Base-by-base conservation (phyloP, 2,329 filamentous ascomycete species). In the Pseudogymnoascus sp. region DNA sequence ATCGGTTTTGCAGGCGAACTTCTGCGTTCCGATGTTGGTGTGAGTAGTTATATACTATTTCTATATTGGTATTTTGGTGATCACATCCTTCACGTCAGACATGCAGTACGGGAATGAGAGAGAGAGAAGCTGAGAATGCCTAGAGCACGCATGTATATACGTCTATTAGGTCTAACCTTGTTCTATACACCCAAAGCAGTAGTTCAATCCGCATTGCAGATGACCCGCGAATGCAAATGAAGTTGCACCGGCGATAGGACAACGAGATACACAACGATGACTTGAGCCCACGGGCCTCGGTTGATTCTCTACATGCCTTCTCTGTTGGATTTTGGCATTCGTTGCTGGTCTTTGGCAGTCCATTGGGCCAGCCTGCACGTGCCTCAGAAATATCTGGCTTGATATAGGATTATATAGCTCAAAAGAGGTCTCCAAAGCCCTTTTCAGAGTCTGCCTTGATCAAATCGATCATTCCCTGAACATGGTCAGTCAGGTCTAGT, bases 371-470 rank as follows among this genome's bases (percentile, higher is more conserved):
- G 19, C n/a, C 10, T 5, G 49, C 29, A 33, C n/a, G 11, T 55
- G 58, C 23, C 33, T 26, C 16, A 12, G 2, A 39, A 39, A 39
- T 26, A 38, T 26, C 5, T 60, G 12, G 19, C 19, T 60, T 39
- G 6, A 19, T 6, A 26, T 60, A 14, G 33, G 12, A 11, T 19
- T 33, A 45, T 33, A 21, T 37, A 21, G 21, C 59, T 75, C 69
- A 94, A 69, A 96, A 86, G 64, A 99, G 78, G 74, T 96, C 92
- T 67, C 91, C 85, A 66, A 99, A 89, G 14, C 88, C 86, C 78
- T 97, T 97, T 74, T 97, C 92, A 7, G 92, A 90, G 73, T 99
- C 94, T 70, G 92, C 90, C 72, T 90, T 89, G 71, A 99, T 96
- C 70, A 99, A 77, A 33, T 96, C 92, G 62, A 94, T 77, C 94